Evolutionary conservation across 495 filamentous ascomycete genomes (phyloP), one percentile per base, ranked within the genome.

Genomic region (Xylaria cubensis): DNA sequence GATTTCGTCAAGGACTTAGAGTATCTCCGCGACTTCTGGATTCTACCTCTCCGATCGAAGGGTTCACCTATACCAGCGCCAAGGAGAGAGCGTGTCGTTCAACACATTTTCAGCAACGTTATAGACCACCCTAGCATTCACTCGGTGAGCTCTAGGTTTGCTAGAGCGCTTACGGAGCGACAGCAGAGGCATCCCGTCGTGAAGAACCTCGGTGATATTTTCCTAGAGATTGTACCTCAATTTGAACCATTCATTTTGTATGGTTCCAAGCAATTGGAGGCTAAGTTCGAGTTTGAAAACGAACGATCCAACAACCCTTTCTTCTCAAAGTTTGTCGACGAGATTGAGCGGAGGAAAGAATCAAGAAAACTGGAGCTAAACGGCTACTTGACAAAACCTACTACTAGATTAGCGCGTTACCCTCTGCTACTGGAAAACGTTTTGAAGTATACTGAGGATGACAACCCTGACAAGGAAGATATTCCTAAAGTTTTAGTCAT

Each of bases 1-100:
- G 97, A 99, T 82, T 99, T 99, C 75, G 97, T 99, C 79, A 99
- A 99, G 84, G 97, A 99, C 79, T 85, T 99, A 74, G 97, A 99
- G 79, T 99, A 99, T 77, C 83, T 99, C 39, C 90, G 95, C 71
- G 97, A 99, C 83, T 98, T 98, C 88, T 99, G 97, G 97, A 97
- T 98, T 85, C 89, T 94, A 74, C 97, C 97, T 4, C 82, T 99
- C 66, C 91, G 94, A 65, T 86, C 88, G 21, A 90, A 86, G 50
- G 85, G 86, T 34, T 98, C 95, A 9, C 94, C 94, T 4, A 95
- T 99, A 68, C 95, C 97, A 6, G 91, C 95, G 75, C 89, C 93
- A 72, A 89, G 94, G 53, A 89, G 94, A 66, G 97, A 98, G 72
- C 90, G 91, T 72, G 97, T 97, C 71, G 94, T 99, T 70, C 89